These are phyloP conservation scores for Spiraea crenata DNA, from an alignment of 331 rosid genomes.

Conservation along the genomic window DNA sequence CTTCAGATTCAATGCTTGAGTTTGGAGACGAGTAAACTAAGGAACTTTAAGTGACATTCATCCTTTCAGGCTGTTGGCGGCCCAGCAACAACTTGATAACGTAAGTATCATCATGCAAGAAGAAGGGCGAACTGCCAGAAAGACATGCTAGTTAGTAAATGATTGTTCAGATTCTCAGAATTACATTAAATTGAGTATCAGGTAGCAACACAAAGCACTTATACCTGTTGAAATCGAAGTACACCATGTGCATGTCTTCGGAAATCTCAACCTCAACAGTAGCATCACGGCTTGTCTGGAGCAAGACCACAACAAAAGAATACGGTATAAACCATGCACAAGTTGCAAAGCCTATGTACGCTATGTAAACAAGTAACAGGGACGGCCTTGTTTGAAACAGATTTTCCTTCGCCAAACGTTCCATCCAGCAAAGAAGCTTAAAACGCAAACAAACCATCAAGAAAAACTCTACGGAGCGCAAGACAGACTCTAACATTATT, in stretches of 20 bases:
- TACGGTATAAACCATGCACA: neutral
- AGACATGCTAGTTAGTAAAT: neutral
- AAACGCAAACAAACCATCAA: neutral
- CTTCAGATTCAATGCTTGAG: constrained; percentile 4
- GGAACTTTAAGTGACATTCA: constrained; percentile 10
- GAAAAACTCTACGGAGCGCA: neutral
- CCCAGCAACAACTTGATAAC: constrained; percentile 24
- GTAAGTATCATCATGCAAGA: constrained; percentile 35
- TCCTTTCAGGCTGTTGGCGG: constrained; percentile 18
- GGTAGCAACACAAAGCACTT: neutral
- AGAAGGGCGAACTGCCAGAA: constrained; percentile 32
- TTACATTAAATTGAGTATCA: neutral
- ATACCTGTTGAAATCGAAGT: constrained; percentile 37
- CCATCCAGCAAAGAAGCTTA: neutral
- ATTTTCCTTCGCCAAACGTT: neutral
- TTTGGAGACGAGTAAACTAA: constrained; percentile 27
- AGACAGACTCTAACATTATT: neutral
- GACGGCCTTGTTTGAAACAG: neutral
- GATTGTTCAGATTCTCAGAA: neutral
- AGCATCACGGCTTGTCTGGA: constrained; percentile 36
- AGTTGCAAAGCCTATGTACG: neutral
- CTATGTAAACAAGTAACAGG: neutral
- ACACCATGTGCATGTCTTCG: constrained; percentile 38
- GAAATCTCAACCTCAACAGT: constrained; percentile 40
- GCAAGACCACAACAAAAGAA: neutral